Percentiles rank a stretch among this genome's conserved stretches.
Evolutionary conservation across 2,329 filamentous ascomycete genomes (phyloP).

Genomic region (Trichophyton rubrum): DNA sequence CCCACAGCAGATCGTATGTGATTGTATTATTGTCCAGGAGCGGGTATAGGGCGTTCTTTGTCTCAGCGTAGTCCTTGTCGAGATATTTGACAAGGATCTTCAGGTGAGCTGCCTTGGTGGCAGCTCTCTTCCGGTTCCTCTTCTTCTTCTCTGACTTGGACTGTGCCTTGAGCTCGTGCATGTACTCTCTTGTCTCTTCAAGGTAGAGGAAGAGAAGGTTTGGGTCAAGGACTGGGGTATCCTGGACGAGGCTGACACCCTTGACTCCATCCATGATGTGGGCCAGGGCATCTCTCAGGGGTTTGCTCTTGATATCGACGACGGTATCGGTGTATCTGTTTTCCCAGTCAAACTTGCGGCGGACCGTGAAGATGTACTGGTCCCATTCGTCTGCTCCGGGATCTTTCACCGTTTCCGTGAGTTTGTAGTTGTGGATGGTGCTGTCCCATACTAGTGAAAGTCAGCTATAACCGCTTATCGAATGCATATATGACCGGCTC

Average conservation of each 20-base stretch:
- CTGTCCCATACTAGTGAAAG: slow-evolving; percentile 36
- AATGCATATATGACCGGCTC: no score
- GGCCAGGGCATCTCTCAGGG: slow-evolving; percentile 56
- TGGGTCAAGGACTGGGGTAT: slow-evolving; percentile 59
- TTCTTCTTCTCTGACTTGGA: slow-evolving; percentile 45
- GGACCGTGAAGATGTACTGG: slow-evolving; percentile 70
- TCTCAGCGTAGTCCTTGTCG: slow-evolving; percentile 67
- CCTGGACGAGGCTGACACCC: slow-evolving; percentile 66
- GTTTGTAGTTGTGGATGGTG: slow-evolving; percentile 52
- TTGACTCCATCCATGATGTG: slow-evolving; percentile 66
- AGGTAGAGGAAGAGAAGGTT: slow-evolving; percentile 65
- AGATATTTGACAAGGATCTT: slow-evolving; percentile 64
- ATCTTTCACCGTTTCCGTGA: slow-evolving; percentile 53
- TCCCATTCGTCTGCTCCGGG: slow-evolving; percentile 57
- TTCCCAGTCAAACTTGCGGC: slow-evolving; percentile 71
- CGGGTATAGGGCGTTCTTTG: slow-evolving; percentile 67
- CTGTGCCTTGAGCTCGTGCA: slow-evolving; percentile 53
- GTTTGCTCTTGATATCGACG: slow-evolving; percentile 76
- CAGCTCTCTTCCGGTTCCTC: slow-evolving; percentile 27
- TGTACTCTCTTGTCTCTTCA: slow-evolving; percentile 56
- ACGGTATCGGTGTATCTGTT: slow-evolving; percentile 63
- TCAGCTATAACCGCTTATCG: no score
- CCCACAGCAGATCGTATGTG: slow-evolving; percentile 81
- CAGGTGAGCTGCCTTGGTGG: slow-evolving; percentile 37
- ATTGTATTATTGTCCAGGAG: slow-evolving; percentile 72